A percentile compares a stretch with the other conserved stretches of the same genome.
These are phyloP conservation scores for Glycine tomentella DNA, from an alignment of 306 rosid genomes.

Conservation along the genomic window DNA sequence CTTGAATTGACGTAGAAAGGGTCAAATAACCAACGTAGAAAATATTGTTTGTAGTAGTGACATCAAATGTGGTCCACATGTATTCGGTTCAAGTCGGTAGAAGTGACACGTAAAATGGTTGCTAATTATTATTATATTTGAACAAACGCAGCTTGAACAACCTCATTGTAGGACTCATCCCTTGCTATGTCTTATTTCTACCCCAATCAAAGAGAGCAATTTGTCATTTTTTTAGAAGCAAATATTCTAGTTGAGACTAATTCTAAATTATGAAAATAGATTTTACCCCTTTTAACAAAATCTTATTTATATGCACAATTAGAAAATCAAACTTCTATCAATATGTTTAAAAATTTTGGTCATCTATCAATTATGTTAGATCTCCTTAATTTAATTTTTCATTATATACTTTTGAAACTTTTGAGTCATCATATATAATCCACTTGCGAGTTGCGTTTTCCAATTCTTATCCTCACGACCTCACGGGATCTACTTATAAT, in stretches of 20 bases:
- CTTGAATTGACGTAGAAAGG: too few species aligned
- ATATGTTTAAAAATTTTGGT: too few species aligned
- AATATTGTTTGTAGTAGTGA: too few species aligned
- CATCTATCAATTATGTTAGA: too few species aligned
- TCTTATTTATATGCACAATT: too few species aligned
- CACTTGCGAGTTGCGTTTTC: constrained; percentile 14
- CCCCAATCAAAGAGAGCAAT: constrained; percentile 10
- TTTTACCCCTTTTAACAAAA: too few species aligned
- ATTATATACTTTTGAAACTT: constrained; percentile 19
- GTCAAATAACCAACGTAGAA: too few species aligned
- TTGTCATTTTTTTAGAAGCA: background rate
- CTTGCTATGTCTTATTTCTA: background rate
- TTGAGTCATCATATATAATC: constrained; percentile 35
- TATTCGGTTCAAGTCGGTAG: background rate
- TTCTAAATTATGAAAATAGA: too few species aligned
- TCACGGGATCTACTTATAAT: background rate
- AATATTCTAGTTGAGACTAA: too few species aligned
- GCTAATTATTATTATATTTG: background rate
- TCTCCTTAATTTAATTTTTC: background rate
- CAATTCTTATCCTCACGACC: background rate
- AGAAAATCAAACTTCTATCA: too few species aligned
- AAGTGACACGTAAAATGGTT: background rate
- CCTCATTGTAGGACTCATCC: too few species aligned
- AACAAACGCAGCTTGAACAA: background rate
- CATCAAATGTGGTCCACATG: constrained; percentile 28